Percentiles rank a stretch among this genome's conserved stretches.
These are phyloP conservation scores for Candida arabinofermentans DNA, from an alignment of 805 yeast species.

Conservation along the genomic window DNA sequence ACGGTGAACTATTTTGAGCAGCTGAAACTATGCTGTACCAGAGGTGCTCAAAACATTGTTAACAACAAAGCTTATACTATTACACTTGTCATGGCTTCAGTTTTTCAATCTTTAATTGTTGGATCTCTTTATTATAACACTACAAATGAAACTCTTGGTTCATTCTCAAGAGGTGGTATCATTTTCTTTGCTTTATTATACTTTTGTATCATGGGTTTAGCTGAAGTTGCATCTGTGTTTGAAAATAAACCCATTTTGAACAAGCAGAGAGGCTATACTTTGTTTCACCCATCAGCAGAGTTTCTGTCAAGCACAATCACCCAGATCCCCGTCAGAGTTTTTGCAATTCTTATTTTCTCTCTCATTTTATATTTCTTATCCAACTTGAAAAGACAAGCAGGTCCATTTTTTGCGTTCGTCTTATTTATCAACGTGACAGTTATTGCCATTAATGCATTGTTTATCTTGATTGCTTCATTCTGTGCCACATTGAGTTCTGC, in stretches of 20 bases:
- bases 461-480: constrained; percentile 50
- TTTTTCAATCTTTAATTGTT: constrained; percentile 53
- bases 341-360: constrained; percentile 46
- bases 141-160: constrained; percentile 46
- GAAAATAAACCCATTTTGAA: constrained; percentile 60
- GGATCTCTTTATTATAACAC: constrained; percentile 59
- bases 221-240: constrained; percentile 57
- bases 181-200: constrained; percentile 58
- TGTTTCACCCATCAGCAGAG: constrained; percentile 64
- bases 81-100: constrained; percentile 44
- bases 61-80: constrained; percentile 58
- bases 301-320: constrained; percentile 53
- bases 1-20: constrained; percentile 45
- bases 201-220: constrained; percentile 56
- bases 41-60: constrained; percentile 50
- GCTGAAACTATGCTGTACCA: constrained; percentile 44
- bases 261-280: constrained; percentile 59
- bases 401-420: constrained; percentile 48
- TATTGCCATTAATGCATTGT: constrained; percentile 45
- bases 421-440: constrained; percentile 39
- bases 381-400: constrained; percentile 46
- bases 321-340: constrained; percentile 52
- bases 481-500: constrained; percentile 51
- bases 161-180: constrained; percentile 60
- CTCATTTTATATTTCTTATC: constrained; percentile 51